Evolutionary conservation across 148 eudicot genomes (phyloP).

Genomic region (Agrostemma githago): DNA sequence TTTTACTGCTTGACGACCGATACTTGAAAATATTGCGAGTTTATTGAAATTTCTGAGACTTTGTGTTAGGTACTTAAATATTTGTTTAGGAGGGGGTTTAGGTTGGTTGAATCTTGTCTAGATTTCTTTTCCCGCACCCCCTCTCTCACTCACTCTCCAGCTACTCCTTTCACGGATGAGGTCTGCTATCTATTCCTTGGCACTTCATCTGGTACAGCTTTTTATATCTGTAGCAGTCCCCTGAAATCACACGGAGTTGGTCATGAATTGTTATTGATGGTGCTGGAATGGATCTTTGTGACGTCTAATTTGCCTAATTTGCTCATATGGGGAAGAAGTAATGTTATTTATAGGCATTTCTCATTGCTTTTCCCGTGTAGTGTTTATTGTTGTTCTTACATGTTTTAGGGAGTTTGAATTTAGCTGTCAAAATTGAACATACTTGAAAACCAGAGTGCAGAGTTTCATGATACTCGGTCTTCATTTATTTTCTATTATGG

Average conservation of each 20-base stretch:
- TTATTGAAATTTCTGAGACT: too few relatives aligned
- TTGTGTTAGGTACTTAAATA: not conserved
- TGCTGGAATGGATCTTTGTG: not conserved
- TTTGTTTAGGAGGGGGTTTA: not conserved
- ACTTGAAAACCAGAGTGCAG: not conserved
- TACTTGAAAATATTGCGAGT: not conserved
- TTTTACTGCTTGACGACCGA: not conserved
- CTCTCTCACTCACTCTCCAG: not conserved
- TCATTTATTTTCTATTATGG: too few relatives aligned
- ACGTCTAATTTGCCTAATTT: not conserved
- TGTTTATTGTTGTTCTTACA: not conserved
- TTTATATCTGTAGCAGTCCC: not conserved
- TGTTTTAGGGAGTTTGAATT: not conserved
- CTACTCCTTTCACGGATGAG: not conserved
- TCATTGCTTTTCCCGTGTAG: not conserved
- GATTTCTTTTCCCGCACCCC: not conserved
- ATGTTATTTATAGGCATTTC: not conserved
- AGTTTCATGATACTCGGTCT: not conserved
- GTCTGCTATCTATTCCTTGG: not conserved
- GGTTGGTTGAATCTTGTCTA: not conserved
- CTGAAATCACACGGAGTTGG: not conserved
- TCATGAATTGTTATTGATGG: not conserved
- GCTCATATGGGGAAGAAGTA: too few relatives aligned
- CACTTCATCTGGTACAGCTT: not conserved
- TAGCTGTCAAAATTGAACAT: not conserved